phyloP scores from a whole-genome alignment of 2,329 filamentous ascomycete species.

The Fusarium duplospermum region DNA sequence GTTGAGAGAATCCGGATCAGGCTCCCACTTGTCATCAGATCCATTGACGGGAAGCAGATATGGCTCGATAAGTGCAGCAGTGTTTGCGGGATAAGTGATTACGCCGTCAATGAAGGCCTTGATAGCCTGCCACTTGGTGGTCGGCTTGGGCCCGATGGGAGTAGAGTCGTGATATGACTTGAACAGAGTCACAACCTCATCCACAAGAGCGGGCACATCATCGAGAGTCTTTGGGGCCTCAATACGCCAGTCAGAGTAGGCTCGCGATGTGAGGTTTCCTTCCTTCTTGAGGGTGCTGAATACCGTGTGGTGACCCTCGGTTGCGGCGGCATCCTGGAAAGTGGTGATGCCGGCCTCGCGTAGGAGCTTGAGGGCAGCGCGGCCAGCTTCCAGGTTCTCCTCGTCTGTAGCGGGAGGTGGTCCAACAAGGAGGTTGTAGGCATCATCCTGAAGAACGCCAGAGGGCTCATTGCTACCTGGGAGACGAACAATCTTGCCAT shows the following conservation, averaged over 20 bases:
- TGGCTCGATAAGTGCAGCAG: slow-evolving; percentile 43
- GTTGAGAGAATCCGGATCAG: slow-evolving; percentile 40
- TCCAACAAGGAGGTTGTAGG: slow-evolving; percentile 30
- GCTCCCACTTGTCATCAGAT: slow-evolving; percentile 34
- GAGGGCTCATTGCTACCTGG: slow-evolving; percentile 42
- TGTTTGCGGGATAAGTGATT: slow-evolving; percentile 45
- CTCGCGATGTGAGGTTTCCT: slow-evolving; percentile 36
- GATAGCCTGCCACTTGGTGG: slow-evolving; percentile 44
- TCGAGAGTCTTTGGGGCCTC: slow-evolving; percentile 34
- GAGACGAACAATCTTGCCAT: slow-evolving; percentile 40
- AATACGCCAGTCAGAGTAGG: slow-evolving; percentile 44
- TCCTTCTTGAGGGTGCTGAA: slow-evolving; percentile 39
- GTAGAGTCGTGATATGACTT: slow-evolving; percentile 24
- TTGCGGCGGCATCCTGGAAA: slow-evolving; percentile 43
- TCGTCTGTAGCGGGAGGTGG: slow-evolving; percentile 29
- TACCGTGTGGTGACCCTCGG: slow-evolving; percentile 9
- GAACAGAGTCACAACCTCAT: slow-evolving; percentile 18
- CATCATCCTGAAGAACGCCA: slow-evolving; percentile 41
- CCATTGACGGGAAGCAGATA: slow-evolving; percentile 38
- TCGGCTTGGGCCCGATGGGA: slow-evolving; percentile 27
- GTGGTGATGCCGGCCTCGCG: slow-evolving; percentile 44
- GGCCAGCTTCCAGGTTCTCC: slow-evolving; percentile 36
- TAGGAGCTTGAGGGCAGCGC: slow-evolving; percentile 42
- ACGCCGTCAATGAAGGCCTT: slow-evolving; percentile 45
- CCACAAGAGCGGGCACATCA: slow-evolving; percentile 20